Percentiles rank a stretch among this genome's conserved stretches.
Evolutionary conservation across 345 rosid species (phyloP).

Genomic region (Heritiera littoralis): DNA sequence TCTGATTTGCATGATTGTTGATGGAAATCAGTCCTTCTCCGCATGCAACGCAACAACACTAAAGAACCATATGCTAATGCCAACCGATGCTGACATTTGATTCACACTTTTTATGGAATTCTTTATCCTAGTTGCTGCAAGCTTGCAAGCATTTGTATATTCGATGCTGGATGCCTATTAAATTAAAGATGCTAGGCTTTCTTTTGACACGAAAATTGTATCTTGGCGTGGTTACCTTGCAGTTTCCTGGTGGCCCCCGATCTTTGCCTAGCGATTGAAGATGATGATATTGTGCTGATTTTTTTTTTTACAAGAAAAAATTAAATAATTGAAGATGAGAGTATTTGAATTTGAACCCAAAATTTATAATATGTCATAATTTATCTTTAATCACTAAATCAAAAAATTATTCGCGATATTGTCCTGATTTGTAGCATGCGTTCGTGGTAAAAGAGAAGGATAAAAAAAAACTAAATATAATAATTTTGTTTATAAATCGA

Average conservation of each 20-base stretch:
- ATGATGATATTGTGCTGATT: not conserved
- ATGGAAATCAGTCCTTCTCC: slow-evolving; percentile 3
- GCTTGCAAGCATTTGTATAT: slow-evolving; percentile 40
- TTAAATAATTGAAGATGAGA: too few relatives aligned
- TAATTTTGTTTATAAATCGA: too few relatives aligned
- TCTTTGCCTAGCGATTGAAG: slow-evolving; percentile 11
- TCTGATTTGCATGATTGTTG: not conserved
- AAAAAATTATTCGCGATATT: too few relatives aligned
- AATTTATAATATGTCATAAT: too few relatives aligned
- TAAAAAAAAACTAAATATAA: not conserved
- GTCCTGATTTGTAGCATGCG: too few relatives aligned
- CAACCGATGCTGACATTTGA: slow-evolving; percentile 31
- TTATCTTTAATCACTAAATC: too few relatives aligned
- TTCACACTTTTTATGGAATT: slow-evolving; percentile 18
- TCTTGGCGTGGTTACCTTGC: not conserved
- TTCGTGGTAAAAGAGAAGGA: too few relatives aligned
- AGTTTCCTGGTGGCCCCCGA: slow-evolving; percentile 9
- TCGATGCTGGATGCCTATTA: not conserved
- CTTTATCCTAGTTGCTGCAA: slow-evolving; percentile 41
- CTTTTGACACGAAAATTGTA: not conserved
- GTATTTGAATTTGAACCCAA: too few relatives aligned
- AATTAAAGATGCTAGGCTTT: slow-evolving; percentile 1
- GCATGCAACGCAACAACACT: slow-evolving; percentile 15
- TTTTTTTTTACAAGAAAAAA: not conserved
- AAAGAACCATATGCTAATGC: slow-evolving; percentile 2